Evolutionary conservation across 148 eudicot species (phyloP).

Genomic region (Amaranthus cruentus): DNA sequence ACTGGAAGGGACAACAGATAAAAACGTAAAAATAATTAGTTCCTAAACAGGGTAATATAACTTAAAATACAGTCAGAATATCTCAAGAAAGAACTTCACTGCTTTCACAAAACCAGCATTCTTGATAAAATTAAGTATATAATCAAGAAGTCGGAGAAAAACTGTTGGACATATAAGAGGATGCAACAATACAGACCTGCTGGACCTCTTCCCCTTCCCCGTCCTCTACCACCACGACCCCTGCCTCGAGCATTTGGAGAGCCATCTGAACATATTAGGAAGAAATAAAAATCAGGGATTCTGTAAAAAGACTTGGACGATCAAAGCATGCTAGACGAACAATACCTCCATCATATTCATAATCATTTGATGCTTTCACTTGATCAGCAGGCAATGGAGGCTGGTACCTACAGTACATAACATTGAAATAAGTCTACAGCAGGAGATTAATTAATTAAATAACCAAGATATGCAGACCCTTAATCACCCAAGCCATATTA

Average conservation of each 20-base stretch:
- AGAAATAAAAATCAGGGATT: slow-evolving; percentile 15
- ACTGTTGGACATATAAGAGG: background rate
- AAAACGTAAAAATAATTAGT: background rate
- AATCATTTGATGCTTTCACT: slow-evolving; percentile 62
- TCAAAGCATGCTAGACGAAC: background rate
- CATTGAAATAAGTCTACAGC: background rate
- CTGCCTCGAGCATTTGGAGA: slow-evolving; percentile 75
- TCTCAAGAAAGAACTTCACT: too few species aligned
- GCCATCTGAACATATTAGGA: slow-evolving; percentile 49
- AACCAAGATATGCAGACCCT: background rate
- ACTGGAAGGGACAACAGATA: background rate
- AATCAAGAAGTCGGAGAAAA: background rate
- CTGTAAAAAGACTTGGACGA: background rate
- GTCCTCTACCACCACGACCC: slow-evolving; percentile 90
- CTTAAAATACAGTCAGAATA: background rate
- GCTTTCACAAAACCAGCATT: background rate
- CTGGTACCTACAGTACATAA: slow-evolving; percentile 58
- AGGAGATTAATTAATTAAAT: background rate
- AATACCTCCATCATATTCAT: slow-evolving; percentile 75
- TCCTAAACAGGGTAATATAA: background rate
- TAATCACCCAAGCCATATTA: background rate
- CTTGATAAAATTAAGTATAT: background rate
- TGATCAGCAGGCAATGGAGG: slow-evolving; percentile 91
- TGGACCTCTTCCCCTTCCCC: slow-evolving; percentile 63
- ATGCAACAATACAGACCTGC: slow-evolving; percentile 18